A percentile compares a stretch with the other conserved stretches of the same genome.
These are phyloP conservation scores for Penicillium sp. DNA, from an alignment of 2,329 filamentous ascomycete species.

Conservation along the genomic window DNA sequence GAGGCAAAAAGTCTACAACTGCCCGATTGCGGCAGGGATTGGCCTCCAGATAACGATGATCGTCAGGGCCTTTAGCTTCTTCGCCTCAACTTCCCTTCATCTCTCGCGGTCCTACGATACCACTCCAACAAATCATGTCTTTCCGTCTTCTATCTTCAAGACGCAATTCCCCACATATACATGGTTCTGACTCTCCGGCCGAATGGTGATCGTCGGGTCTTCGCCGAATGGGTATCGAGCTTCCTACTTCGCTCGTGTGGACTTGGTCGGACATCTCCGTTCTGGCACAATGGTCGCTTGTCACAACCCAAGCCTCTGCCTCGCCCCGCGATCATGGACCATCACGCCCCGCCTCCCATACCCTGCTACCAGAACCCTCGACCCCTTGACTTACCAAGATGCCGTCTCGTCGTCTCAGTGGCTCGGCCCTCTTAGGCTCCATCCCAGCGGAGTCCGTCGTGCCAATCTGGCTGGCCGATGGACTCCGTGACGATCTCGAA, in stretches of 20 bases:
- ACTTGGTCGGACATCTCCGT: slow-evolving; percentile 20
- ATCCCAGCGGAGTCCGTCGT: slow-evolving; percentile 17
- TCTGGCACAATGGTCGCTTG: slow-evolving; percentile 16
- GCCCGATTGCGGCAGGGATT: slow-evolving; percentile 10
- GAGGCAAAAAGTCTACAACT: slow-evolving; percentile 12
- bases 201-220: slow-evolving; percentile 19
- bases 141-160: neutral
- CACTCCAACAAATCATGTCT: neutral
- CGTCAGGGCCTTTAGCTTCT: slow-evolving; percentile 13
- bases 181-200: neutral
- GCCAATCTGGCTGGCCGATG: slow-evolving; percentile 20
- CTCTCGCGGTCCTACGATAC: neutral
- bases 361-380: slow-evolving; percentile 9
- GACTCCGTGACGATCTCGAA: slow-evolving; percentile 21
- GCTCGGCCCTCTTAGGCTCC: neutral
- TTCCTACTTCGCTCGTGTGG: slow-evolving; percentile 8
- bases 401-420: slow-evolving; percentile 5
- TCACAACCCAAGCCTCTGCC: slow-evolving; percentile 18
- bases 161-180: neutral
- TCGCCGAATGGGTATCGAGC: slow-evolving; percentile 15
- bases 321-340: neutral
- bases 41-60: slow-evolving; percentile 22
- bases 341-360: slow-evolving; percentile 7
- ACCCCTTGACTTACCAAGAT: slow-evolving; percentile 4
- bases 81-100: neutral